These are phyloP conservation scores for Mortierella sp. DNA, from an alignment of 371 early-diverging fungal species.

Conservation along the genomic window DNA sequence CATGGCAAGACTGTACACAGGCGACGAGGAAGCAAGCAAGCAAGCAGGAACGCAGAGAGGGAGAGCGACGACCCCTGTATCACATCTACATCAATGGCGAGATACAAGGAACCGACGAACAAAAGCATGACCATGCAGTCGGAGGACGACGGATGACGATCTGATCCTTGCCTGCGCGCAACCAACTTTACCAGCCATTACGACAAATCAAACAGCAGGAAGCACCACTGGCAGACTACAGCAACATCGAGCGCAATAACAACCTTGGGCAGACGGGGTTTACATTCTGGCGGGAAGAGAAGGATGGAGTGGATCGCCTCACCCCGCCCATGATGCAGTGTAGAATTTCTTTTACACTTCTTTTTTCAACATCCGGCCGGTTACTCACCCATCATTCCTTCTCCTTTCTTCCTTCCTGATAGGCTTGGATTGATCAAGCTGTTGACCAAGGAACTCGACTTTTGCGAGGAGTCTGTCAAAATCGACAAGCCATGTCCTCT, in stretches of 20 bases:
- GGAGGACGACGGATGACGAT: neutral
- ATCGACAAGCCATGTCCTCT: constrained; percentile 72
- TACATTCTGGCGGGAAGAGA: neutral
- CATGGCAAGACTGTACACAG: neutral
- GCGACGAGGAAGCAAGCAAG: neutral
- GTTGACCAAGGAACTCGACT: constrained; percentile 61
- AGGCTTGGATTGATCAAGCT: constrained; percentile 61
- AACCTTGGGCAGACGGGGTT: neutral
- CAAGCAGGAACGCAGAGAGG: neutral
- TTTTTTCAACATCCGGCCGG: neutral
- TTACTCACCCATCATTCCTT: neutral
- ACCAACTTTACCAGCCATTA: neutral
- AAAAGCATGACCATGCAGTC: constrained; percentile 1
- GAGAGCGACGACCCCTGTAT: neutral
- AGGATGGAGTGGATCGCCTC: neutral
- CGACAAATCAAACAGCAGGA: neutral
- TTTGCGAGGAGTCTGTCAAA: constrained; percentile 66
- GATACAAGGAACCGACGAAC: neutral
- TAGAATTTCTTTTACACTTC: neutral
- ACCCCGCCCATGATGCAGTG: neutral
- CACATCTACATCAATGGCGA: neutral
- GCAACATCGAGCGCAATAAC: neutral
- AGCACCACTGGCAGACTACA: neutral
- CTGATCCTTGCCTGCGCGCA: neutral
- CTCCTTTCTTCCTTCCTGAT: neutral